Conservation (phyloP, 257 asterid genomes). For the Cynanchum wilfordii region DNA sequence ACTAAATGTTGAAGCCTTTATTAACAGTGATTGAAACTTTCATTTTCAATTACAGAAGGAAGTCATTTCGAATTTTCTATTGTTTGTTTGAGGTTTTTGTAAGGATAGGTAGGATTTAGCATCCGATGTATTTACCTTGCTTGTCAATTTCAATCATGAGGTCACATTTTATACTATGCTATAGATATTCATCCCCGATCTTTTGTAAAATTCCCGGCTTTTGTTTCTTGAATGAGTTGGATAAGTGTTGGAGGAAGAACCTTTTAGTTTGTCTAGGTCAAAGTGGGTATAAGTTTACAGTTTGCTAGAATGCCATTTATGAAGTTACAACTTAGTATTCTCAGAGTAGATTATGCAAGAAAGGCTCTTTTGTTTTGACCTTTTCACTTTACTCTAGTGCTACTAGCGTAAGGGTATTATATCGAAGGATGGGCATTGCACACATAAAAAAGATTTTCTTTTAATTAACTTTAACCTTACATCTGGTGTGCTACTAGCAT, state of each 20-base stretch:
- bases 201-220: not conserved
- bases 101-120: not conserved
- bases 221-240: not conserved
- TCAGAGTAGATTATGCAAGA: not conserved
- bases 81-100: not conserved
- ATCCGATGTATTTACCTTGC: not conserved
- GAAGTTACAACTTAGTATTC: not conserved
- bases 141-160: not conserved
- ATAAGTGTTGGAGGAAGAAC: constrained; percentile 4
- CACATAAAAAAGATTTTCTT: not conserved
- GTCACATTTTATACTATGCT: not conserved
- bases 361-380: not conserved
- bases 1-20: not conserved
- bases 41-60: not conserved
- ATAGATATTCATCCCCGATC: not conserved
- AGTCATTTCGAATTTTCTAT: constrained; percentile 4
- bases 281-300: not conserved
- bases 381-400: not conserved
- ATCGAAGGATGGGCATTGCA: not conserved
- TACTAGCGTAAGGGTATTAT: not conserved
- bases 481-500: not conserved
- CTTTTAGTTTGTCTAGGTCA: not conserved
- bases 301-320: not conserved
- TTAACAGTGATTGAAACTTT: not conserved
- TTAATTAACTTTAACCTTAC: not conserved